A percentile compares a stretch with the other conserved stretches of the same genome.
These are phyloP conservation scores for Hylodesmum podocarpum DNA, from an alignment of 306 rosid genomes.

Conservation along the genomic window DNA sequence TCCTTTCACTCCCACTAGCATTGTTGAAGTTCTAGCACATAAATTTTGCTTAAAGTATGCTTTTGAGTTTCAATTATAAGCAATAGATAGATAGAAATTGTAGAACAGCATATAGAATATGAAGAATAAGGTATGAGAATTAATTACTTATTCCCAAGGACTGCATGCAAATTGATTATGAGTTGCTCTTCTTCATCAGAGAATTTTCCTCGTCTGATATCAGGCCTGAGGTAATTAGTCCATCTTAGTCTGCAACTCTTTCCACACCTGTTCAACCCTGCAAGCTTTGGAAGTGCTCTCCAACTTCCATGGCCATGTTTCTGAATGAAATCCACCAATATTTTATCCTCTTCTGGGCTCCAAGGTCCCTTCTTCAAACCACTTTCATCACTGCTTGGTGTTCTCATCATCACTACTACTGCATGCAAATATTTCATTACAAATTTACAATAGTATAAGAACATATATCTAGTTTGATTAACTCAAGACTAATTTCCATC, in stretches of 20 bases:
- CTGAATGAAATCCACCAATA: slow-evolving; percentile 41
- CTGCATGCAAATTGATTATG: slow-evolving; percentile 65
- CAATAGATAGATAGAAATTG: not conserved
- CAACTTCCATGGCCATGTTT: slow-evolving; percentile 77
- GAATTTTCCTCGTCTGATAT: slow-evolving; percentile 77
- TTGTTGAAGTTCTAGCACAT: not conserved
- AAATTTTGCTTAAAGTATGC: not conserved
- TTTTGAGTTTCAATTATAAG: not conserved
- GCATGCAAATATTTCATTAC: not conserved
- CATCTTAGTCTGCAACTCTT: slow-evolving; percentile 81
- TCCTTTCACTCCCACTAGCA: not conserved
- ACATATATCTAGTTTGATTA: not conserved
- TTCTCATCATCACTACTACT: slow-evolving; percentile 39
- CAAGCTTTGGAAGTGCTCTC: slow-evolving; percentile 76
- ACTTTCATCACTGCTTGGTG: slow-evolving; percentile 32
- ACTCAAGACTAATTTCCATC: slow-evolving; percentile 7
- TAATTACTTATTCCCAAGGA: slow-evolving; percentile 73
- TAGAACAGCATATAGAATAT: not conserved
- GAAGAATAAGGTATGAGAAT: not conserved
- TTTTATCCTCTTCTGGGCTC: slow-evolving; percentile 50
- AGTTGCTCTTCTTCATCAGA: slow-evolving; percentile 54
- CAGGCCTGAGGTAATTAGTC: slow-evolving; percentile 83
- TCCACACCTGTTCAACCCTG: slow-evolving; percentile 86
- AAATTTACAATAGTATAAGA: not conserved
- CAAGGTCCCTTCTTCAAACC: slow-evolving; percentile 57